Conservation (phyloP, 805 yeast genomes). For the Kodamaea fukazawae region DNA sequence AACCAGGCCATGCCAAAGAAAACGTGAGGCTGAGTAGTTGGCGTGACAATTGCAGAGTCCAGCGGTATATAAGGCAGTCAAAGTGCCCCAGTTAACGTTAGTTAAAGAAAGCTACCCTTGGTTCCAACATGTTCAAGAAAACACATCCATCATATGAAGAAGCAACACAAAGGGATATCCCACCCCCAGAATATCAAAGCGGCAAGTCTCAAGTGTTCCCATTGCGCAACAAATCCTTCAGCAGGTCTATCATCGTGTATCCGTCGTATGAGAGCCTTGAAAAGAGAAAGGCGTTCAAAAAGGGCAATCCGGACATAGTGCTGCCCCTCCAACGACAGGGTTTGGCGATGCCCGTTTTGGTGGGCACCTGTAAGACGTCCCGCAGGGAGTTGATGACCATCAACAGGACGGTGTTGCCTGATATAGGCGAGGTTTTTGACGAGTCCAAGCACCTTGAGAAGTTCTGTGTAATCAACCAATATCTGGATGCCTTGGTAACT, state of each 20-base stretch:
- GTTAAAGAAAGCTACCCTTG: too few species aligned
- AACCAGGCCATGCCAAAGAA: too few species aligned
- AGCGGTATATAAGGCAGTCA: too few species aligned
- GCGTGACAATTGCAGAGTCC: too few species aligned
- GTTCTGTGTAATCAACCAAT: constrained; percentile 5
- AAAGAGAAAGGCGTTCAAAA: constrained; percentile 2
- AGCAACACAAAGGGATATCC: not conserved
- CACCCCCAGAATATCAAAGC: constrained; percentile 5
- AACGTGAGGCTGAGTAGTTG: too few species aligned
- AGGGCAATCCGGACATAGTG: not conserved
- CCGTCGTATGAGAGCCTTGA: constrained; percentile 4
- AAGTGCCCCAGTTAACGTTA: too few species aligned
- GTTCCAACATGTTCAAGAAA: too few species aligned
- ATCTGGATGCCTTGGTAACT: constrained; percentile 1
- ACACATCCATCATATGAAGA: too few species aligned
- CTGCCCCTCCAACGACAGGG: constrained; percentile 6
- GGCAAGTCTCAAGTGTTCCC: constrained; percentile 5
- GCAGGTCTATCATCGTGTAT: constrained; percentile 3
- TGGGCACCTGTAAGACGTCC: not conserved
- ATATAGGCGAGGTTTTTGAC: not conserved
- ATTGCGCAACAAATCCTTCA: not conserved
- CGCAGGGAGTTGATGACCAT: constrained; percentile 2
- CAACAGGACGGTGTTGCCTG: not conserved
- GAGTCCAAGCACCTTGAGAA: constrained; percentile 2
- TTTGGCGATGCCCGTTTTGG: constrained; percentile 7